Evolutionary conservation across 78 protist species (phyloP), one percentile per base, ranked within the genome.

Genomic region (Guillardia theta): DNA sequence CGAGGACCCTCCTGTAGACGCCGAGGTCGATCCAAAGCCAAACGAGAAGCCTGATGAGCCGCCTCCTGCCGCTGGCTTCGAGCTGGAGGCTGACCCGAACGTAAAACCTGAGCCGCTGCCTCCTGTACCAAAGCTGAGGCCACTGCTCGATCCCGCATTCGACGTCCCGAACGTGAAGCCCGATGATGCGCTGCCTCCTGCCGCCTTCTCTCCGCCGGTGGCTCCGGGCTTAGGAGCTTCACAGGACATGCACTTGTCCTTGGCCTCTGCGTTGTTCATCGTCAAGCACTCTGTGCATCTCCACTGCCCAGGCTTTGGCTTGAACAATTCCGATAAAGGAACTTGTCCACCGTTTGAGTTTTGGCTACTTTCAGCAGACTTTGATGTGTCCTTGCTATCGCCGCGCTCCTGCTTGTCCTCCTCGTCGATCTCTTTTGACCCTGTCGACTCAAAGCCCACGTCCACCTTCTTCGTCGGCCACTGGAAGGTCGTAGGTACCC

Each of bases 301-400:
- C 83, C 83, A 70, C 83, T 70, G 46, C 46, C 83, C 83, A 0
- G 83, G 83, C 83, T 70, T 70, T n/a, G 41, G 33, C 83, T 70
- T 58, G 70, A 58, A 58, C 70, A 58, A 27, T n/a, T 58, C 70
- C 27, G 70, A 1, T 8, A 58, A n/a, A n/a, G n/a, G n/a, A n/a
- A n/a, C n/a, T n/a, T n/a, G n/a, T n/a, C n/a, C n/a, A n/a, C n/a
- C n/a, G n/a, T n/a, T n/a, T n/a, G n/a, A n/a, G n/a, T n/a, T n/a
- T n/a, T n/a, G n/a, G n/a, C n/a, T n/a, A n/a, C n/a, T n/a, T n/a
- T n/a, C n/a, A n/a, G n/a, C n/a, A n/a, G n/a, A n/a, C n/a, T n/a
- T n/a, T n/a, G n/a, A n/a, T n/a, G n/a, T n/a, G n/a, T n/a, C n/a
- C n/a, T n/a, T n/a, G n/a, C n/a, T n/a, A n/a, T n/a, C n/a, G n/a